Evolutionary conservation across 805 yeast genomes (phyloP).

Genomic region (Hanseniaspora mollemarum): DNA sequence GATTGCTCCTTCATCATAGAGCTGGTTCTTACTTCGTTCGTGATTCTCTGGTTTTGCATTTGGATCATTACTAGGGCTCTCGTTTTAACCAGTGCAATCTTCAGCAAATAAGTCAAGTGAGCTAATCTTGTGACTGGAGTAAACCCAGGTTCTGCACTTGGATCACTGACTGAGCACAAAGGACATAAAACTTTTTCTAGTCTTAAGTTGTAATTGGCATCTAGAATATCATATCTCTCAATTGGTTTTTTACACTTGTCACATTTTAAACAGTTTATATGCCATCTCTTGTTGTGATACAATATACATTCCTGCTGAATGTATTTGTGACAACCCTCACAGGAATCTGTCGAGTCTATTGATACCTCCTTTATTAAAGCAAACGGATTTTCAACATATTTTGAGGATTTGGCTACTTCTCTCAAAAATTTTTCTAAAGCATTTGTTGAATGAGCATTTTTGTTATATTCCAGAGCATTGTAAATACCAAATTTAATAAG

Average conservation of each 20-base stretch:
- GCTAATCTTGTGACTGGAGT: constrained; percentile 51
- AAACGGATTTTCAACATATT: constrained; percentile 30
- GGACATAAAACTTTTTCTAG: constrained; percentile 42
- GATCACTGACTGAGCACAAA: constrained; percentile 46
- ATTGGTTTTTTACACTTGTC: constrained; percentile 41
- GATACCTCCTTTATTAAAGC: constrained; percentile 37
- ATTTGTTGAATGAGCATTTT: constrained; percentile 42
- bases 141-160: constrained; percentile 45
- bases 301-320: constrained; percentile 75
- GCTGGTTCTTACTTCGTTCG: constrained; percentile 19
- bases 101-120: constrained; percentile 65
- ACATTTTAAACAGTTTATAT: constrained; percentile 61
- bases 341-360: constrained; percentile 59
- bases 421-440: constrained; percentile 55
- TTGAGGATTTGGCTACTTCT: constrained; percentile 38
- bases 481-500: constrained; percentile 70
- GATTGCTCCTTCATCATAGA: constrained; percentile 33
- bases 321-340: constrained; percentile 57
- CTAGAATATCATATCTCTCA: constrained; percentile 33
- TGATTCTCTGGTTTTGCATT: constrained; percentile 5
- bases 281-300: constrained; percentile 65
- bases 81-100: constrained; percentile 73
- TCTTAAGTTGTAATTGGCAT: constrained; percentile 35
- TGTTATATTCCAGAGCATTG: constrained; percentile 61
- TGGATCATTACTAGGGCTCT: constrained; percentile 43